Conservation (phyloP, 768 basidiomycete genomes). For the Rhodotorula babjevae region DNA sequence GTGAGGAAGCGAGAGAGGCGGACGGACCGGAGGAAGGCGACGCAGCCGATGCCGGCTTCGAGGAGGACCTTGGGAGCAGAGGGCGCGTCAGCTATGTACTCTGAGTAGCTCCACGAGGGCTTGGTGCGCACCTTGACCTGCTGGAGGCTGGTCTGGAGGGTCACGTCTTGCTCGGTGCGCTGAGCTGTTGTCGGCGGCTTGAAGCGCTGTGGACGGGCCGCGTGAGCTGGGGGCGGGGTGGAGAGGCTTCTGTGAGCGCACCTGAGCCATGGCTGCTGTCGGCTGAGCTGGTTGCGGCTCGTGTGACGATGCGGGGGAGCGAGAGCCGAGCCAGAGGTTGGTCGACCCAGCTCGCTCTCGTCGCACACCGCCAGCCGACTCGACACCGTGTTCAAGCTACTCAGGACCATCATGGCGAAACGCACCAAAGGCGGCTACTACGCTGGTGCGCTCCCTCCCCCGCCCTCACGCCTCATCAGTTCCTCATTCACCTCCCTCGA, state of each 20-base stretch:
- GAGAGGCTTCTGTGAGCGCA: background rate
- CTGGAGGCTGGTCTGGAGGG: background rate
- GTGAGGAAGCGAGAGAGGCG: background rate
- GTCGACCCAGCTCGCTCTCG: background rate
- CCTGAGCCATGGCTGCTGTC: constrained; percentile 15
- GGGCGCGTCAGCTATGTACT: background rate
- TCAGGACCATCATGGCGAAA: background rate
- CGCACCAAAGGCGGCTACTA: constrained; percentile 22
- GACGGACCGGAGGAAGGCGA: constrained; percentile 37
- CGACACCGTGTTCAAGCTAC: constrained; percentile 2
- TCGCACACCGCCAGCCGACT: background rate
- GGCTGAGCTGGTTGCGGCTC: too few species aligned
- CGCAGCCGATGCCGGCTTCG: constrained; percentile 37
- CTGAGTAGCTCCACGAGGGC: rapidly evolving
- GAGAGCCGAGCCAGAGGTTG: too few species aligned
- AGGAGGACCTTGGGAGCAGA: constrained; percentile 14
- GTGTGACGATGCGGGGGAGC: background rate
- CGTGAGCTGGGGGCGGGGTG: background rate
- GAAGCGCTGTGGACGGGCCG: constrained; percentile 17
- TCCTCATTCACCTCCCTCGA: background rate
- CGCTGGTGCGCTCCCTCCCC: constrained; percentile 18
- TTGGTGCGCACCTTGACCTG: constrained; percentile 18
- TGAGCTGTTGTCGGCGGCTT: constrained; percentile 3
- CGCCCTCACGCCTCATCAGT: background rate
- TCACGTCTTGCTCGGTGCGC: constrained; percentile 3